Conservation (phyloP, 768 basidiomycete species). For the Boletus patriciae region DNA sequence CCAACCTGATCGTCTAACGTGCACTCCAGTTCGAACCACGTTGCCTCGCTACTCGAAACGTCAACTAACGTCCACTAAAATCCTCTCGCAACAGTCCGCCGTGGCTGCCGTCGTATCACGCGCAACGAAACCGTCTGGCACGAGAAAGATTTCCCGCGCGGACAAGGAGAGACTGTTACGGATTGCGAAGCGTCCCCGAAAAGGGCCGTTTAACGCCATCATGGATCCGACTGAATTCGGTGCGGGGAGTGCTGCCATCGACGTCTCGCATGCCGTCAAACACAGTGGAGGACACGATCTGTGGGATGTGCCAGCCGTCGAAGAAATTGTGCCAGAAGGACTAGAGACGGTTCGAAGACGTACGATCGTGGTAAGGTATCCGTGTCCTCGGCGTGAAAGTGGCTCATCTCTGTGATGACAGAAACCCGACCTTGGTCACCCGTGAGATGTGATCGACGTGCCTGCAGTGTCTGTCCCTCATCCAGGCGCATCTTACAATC, state of each 20-base stretch:
- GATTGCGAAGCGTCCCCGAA: slow-evolving; percentile 70
- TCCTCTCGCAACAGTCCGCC: slow-evolving; percentile 83
- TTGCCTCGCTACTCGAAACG: slow-evolving; percentile 55
- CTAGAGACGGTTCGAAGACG: slow-evolving; percentile 38
- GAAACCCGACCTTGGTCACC: slow-evolving; percentile 50
- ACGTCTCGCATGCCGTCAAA: slow-evolving; percentile 67
- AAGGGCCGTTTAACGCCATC: slow-evolving; percentile 70
- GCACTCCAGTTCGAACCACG: slow-evolving; percentile 55
- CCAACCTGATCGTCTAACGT: too few relatives aligned
- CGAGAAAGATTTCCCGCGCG: slow-evolving; percentile 49
- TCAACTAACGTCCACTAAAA: slow-evolving; percentile 68
- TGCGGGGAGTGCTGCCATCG: slow-evolving; percentile 62
- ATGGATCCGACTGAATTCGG: slow-evolving; percentile 68
- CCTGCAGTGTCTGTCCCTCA: slow-evolving; percentile 68
- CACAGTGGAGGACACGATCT: slow-evolving; percentile 66
- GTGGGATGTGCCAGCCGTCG: slow-evolving; percentile 45
- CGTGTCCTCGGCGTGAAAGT: background rate
- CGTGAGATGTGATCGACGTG: slow-evolving; percentile 62
- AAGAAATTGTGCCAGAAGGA: slow-evolving; percentile 47
- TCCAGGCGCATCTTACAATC: slow-evolving; percentile 88
- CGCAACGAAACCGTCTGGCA: slow-evolving; percentile 24
- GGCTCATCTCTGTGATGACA: slow-evolving; percentile 23
- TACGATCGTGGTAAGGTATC: slow-evolving; percentile 52
- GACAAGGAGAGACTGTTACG: slow-evolving; percentile 76
- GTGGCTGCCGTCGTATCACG: slow-evolving; percentile 81